phyloP scores from a whole-genome alignment of 306 rosid species.

The barrel medic (Medicago truncatula) region DNA sequence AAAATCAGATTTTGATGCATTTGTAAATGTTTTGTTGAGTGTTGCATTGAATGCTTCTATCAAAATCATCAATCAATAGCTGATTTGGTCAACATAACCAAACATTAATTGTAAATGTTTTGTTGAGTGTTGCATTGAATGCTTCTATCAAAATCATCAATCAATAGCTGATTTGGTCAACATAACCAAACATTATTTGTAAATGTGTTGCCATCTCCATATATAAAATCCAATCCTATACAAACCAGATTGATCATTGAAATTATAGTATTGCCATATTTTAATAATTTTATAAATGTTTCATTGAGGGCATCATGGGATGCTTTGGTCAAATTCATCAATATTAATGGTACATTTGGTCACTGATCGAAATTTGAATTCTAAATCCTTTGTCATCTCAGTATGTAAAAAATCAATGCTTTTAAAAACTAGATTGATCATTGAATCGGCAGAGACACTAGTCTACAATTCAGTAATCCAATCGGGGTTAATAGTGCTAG shows the following conservation, averaged over 20 bases:
- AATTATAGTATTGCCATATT: too few relatives aligned
- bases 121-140: conserved; percentile 29
- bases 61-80: not conserved
- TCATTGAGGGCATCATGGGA: not conserved
- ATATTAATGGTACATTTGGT: conserved; percentile 22
- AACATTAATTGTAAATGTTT: not conserved
- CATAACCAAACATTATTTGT: too few relatives aligned
- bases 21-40: conserved; percentile 37
- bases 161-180: not conserved
- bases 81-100: too few relatives aligned
- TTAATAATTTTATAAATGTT: too few relatives aligned
- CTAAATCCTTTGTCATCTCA: conserved; percentile 28
- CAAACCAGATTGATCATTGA: not conserved
- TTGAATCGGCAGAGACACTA: not conserved
- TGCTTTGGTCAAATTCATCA: not conserved
- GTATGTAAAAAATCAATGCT: not conserved
- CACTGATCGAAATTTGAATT: conserved; percentile 21
- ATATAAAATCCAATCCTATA: too few relatives aligned
- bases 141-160: not conserved
- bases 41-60: conserved; percentile 10
- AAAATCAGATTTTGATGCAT: not conserved
- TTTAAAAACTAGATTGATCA: not conserved
- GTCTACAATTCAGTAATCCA: not conserved
- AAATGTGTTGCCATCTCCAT: too few relatives aligned
- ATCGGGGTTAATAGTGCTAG: not conserved